A percentile compares a stretch with the other conserved stretches of the same genome.
These are phyloP conservation scores for Fusarium domesticum DNA, from an alignment of 2,329 filamentous ascomycete species.

Conservation along the genomic window DNA sequence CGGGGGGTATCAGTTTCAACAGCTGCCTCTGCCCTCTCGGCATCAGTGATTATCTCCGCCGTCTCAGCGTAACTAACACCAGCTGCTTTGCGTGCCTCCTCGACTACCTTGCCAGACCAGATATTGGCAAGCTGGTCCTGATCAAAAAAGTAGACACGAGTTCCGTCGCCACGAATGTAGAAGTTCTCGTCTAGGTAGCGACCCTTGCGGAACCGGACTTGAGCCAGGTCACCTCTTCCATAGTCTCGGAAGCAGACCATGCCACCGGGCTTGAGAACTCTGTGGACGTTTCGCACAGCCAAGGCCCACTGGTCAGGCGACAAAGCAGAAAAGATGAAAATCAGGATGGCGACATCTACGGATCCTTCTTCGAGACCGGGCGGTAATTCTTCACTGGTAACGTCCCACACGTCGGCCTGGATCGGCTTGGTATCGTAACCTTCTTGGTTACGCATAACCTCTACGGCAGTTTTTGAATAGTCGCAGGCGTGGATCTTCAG, in stretches of 20 bases:
- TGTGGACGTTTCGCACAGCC: slow-evolving; percentile 77
- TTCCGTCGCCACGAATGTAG: slow-evolving; percentile 92
- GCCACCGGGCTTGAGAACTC: slow-evolving; percentile 86
- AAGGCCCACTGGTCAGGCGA: slow-evolving; percentile 79
- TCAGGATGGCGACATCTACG: slow-evolving; percentile 89
- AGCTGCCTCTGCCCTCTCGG: slow-evolving; percentile 15
- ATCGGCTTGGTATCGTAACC: slow-evolving; percentile 71
- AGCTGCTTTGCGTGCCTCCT: slow-evolving; percentile 13
- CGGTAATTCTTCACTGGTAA: slow-evolving; percentile 68
- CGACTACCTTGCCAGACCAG: slow-evolving; percentile 57
- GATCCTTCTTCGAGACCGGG: slow-evolving; percentile 72
- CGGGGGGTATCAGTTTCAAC: slow-evolving; percentile 26
- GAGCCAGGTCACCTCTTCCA: slow-evolving; percentile 88
- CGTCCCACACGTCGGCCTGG: slow-evolving; percentile 94
- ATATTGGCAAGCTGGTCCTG: slow-evolving; percentile 75
- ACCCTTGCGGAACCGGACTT: slow-evolving; percentile 95
- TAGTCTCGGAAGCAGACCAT: slow-evolving; percentile 95
- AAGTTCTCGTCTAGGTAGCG: slow-evolving; percentile 95
- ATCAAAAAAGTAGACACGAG: slow-evolving; percentile 96
- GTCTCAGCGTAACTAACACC: slow-evolving; percentile 1
- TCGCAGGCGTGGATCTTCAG: slow-evolving; percentile 91
- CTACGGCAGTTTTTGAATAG: slow-evolving; percentile 91
- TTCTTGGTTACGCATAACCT: slow-evolving; percentile 81
- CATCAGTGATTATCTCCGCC: slow-evolving; percentile 2
- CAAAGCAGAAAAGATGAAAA: slow-evolving; percentile 96